Conservation (phyloP, 371 early-diverging fungal genomes). For the Chytridium lagenaria region DNA sequence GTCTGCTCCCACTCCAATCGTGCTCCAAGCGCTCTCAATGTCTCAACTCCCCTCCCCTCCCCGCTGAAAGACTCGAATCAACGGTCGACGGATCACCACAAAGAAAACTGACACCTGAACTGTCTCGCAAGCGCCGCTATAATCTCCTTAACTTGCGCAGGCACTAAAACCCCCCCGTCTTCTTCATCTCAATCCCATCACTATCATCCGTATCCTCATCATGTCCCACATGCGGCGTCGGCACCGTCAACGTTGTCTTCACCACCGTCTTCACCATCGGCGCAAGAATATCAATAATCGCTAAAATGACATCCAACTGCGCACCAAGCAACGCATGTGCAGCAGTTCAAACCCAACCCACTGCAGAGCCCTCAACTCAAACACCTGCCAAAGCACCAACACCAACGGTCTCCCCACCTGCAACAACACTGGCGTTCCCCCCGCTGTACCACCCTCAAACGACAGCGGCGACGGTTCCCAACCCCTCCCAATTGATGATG, state of each 20-base stretch:
- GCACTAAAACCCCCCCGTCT: too few species aligned
- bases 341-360: slow-evolving; percentile 52
- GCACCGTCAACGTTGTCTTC: not conserved
- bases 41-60: slow-evolving; percentile 6
- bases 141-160: slow-evolving; percentile 16
- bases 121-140: slow-evolving; percentile 45
- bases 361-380: slow-evolving; percentile 56
- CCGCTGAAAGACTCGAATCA: slow-evolving; percentile 33
- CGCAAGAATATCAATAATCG: slow-evolving; percentile 37
- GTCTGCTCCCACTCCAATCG: slow-evolving; percentile 52
- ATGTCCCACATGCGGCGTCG: not conserved
- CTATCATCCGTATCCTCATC: slow-evolving; percentile 16
- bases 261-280: not conserved
- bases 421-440: slow-evolving; percentile 35
- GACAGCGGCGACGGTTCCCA: too few species aligned
- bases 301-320: slow-evolving; percentile 49
- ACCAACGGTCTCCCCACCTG: slow-evolving; percentile 57
- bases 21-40: slow-evolving; percentile 29
- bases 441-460: too few species aligned
- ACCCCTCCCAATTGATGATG: slow-evolving; percentile 3
- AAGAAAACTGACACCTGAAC: slow-evolving; percentile 53
- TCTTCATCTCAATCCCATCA: slow-evolving; percentile 20
- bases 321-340: slow-evolving; percentile 51
- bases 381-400: slow-evolving; percentile 61
- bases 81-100: slow-evolving; percentile 53